These are phyloP conservation scores for Saccharomyces mikatae DNA, from an alignment of 805 yeast genomes.

Conservation along the genomic window DNA sequence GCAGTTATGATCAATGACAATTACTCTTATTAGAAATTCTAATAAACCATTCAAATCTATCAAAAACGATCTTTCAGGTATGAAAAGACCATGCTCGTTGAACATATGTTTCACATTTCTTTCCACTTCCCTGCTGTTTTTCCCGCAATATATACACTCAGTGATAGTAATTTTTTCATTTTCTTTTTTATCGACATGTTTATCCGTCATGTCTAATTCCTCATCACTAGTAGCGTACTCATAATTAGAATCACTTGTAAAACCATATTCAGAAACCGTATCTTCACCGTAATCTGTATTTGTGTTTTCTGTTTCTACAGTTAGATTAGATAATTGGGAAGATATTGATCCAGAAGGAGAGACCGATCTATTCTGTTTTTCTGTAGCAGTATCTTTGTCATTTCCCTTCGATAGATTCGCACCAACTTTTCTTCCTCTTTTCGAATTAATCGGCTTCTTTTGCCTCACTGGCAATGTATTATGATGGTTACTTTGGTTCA, in stretches of 20 bases:
- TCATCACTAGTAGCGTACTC: constrained; percentile 30
- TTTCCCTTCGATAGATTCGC: not conserved
- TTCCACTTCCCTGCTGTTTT: constrained; percentile 45
- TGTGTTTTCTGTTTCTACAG: constrained; percentile 30
- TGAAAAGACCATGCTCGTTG: constrained; percentile 69
- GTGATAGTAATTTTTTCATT: constrained; percentile 36
- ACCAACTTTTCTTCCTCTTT: not conserved
- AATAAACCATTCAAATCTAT: constrained; percentile 64
- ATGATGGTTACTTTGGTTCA: not conserved
- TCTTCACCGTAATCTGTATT: constrained; percentile 36
- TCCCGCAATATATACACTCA: constrained; percentile 52
- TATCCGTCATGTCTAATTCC: constrained; percentile 6
- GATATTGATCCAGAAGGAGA: constrained; percentile 50
- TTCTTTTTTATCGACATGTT: constrained; percentile 12
- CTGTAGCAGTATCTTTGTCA: not conserved
- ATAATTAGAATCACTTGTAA: constrained; percentile 34
- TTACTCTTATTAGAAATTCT: constrained; percentile 67
- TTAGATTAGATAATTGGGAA: constrained; percentile 44
- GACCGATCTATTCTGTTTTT: constrained; percentile 26
- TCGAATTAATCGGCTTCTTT: not conserved
- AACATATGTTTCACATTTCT: constrained; percentile 70
- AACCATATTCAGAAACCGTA: constrained; percentile 44
- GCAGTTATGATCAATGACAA: constrained; percentile 79
- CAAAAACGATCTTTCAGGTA: constrained; percentile 74
- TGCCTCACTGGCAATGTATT: not conserved